These are phyloP conservation scores for Nakazawaea wickerhamii DNA, from an alignment of 805 yeast genomes.

Conservation along the genomic window DNA sequence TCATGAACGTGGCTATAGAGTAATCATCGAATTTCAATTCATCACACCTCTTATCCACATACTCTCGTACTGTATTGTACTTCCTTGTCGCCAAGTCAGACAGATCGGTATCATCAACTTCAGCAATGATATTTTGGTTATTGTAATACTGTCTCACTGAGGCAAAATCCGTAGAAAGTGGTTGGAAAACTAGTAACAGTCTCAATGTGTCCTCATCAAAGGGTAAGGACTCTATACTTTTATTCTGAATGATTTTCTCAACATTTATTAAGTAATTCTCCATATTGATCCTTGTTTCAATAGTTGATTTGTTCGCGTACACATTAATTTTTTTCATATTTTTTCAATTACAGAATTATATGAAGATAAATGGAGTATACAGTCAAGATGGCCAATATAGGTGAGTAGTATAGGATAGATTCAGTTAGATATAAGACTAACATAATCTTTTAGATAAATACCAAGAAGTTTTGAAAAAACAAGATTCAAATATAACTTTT, in stretches of 20 bases:
- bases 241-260: background rate
- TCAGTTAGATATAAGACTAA: too few relatives aligned
- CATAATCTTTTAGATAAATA: slow-evolving; percentile 9
- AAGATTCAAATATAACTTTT: slow-evolving; percentile 8
- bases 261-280: background rate
- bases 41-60: slow-evolving; percentile 4
- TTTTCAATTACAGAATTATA: too few relatives aligned
- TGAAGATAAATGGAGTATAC: background rate
- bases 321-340: background rate
- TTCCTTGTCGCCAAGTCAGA: background rate
- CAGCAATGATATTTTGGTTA: background rate
- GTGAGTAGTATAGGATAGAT: too few relatives aligned
- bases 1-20: background rate
- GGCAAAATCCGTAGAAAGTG: slow-evolving; percentile 1
- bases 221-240: background rate
- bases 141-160: background rate
- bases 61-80: background rate
- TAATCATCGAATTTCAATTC: background rate
- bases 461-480: slow-evolving; percentile 3
- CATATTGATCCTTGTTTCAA: background rate
- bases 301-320: background rate
- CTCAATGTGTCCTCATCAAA: background rate
- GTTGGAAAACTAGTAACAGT: slow-evolving; percentile 7
- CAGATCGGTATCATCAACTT: slow-evolving; percentile 1
- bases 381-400: too few relatives aligned